phyloP scores from a whole-genome alignment of 2,329 filamentous ascomycete species.

The Colletotrichum graminicola region DNA sequence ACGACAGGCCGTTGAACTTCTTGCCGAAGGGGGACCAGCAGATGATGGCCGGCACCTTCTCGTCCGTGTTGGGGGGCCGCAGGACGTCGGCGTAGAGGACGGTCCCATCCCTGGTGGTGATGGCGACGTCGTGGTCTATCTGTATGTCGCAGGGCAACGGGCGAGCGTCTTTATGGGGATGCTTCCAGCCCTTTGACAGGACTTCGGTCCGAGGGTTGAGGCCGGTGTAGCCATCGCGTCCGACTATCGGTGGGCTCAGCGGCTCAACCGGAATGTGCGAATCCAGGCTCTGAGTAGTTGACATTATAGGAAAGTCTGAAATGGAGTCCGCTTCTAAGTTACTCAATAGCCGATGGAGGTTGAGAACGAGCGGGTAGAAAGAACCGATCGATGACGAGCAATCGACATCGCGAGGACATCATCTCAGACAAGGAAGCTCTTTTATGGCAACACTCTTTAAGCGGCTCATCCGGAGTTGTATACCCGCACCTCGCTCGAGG shows the following conservation, averaged over 20 bases:
- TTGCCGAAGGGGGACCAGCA: constrained; percentile 61
- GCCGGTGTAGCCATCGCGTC: constrained; percentile 44
- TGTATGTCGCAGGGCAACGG: constrained; percentile 47
- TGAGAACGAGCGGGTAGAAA: neutral
- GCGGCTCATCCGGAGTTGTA: neutral
- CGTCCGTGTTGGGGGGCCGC: constrained; percentile 51
- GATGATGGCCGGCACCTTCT: constrained; percentile 57
- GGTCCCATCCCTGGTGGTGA: constrained; percentile 54
- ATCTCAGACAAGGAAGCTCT: neutral
- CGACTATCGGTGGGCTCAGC: neutral
- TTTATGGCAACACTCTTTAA: neutral
- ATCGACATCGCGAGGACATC: neutral
- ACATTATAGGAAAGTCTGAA: neutral
- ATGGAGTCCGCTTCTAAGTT: too few relatives aligned
- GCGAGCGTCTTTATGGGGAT: constrained; percentile 42
- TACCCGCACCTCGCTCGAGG: neutral
- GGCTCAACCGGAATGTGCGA: constrained; percentile 16
- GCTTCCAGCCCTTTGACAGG: constrained; percentile 53
- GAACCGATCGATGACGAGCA: neutral
- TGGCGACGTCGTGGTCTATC: constrained; percentile 60
- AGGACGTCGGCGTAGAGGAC: constrained; percentile 60
- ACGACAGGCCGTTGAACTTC: constrained; percentile 54
- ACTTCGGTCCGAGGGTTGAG: constrained; percentile 53
- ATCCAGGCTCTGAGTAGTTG: too few relatives aligned
- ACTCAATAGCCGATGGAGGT: too few relatives aligned